Evolutionary conservation across 1,139 yeast species (phyloP).

Genomic region (Candida sp.): DNA sequence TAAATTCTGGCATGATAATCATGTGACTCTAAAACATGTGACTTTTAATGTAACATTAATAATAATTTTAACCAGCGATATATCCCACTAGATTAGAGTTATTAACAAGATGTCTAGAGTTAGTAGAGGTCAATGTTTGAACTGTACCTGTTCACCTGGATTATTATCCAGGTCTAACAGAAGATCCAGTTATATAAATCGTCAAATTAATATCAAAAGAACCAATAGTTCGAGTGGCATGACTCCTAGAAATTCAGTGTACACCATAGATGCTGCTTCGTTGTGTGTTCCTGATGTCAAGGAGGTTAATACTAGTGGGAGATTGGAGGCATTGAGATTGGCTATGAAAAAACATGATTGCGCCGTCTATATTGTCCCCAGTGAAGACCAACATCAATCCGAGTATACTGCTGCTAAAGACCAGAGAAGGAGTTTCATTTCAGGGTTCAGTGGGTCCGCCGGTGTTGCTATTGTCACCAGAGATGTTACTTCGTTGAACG

Average conservation of each 20-base stretch:
- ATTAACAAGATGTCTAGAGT: slow-evolving; percentile 21
- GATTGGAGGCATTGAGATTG: slow-evolving; percentile 61
- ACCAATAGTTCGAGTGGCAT: slow-evolving; percentile 18
- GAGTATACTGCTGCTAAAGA: slow-evolving; percentile 83
- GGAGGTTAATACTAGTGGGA: slow-evolving; percentile 53
- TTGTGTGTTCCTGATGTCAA: slow-evolving; percentile 43
- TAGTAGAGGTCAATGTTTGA: slow-evolving; percentile 52
- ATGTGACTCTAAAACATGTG: no score
- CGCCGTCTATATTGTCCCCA: slow-evolving; percentile 80
- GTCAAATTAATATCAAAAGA: slow-evolving; percentile 42
- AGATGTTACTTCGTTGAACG: slow-evolving; percentile 58
- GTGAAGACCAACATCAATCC: slow-evolving; percentile 92
- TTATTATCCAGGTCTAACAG: slow-evolving; percentile 62
- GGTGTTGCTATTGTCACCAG: slow-evolving; percentile 88
- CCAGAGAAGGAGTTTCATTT: slow-evolving; percentile 80
- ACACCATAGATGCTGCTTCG: slow-evolving; percentile 44
- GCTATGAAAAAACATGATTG: slow-evolving; percentile 63
- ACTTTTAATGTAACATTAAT: no score
- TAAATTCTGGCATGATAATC: no score
- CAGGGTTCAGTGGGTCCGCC: slow-evolving; percentile 94
- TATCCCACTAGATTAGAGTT: no score
- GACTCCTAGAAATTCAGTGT: slow-evolving; percentile 37
- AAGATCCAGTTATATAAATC: slow-evolving; percentile 49
- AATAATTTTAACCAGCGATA: no score
- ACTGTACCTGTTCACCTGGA: slow-evolving; percentile 85